Evolutionary conservation across 768 basidiomycete genomes (phyloP).

Genomic region (Phanerodontia chrysosporium): DNA sequence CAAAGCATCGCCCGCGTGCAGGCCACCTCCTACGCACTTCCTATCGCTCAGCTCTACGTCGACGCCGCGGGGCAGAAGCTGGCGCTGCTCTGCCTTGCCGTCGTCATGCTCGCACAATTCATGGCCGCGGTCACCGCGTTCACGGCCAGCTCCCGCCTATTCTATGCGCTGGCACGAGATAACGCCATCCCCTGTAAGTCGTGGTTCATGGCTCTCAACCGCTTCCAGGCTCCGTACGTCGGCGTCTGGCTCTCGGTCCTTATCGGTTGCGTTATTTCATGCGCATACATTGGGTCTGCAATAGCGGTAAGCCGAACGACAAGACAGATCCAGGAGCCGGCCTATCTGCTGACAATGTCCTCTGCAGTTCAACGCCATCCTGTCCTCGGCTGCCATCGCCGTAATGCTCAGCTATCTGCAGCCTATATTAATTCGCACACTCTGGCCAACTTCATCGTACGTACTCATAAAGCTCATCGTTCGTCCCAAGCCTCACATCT

Average conservation of each 20-base stretch:
- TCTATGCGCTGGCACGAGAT: conserved; percentile 55
- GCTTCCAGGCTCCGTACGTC: conserved; percentile 49
- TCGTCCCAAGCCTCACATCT: too few species aligned
- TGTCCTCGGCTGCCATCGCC: conserved; percentile 52
- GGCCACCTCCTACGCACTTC: conserved; percentile 48
- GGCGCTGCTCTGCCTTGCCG: conserved; percentile 46
- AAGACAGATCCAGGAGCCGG: not conserved
- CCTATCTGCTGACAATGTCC: not conserved
- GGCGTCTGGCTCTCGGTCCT: conserved; percentile 54
- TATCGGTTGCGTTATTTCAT: conserved; percentile 50
- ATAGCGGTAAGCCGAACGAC: conserved; percentile 41
- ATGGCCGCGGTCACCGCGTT: conserved; percentile 56
- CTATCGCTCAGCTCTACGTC: conserved; percentile 54
- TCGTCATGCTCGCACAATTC: conserved; percentile 46
- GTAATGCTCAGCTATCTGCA: conserved; percentile 57
- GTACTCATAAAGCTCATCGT: too few species aligned
- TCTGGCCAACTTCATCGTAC: conserved; percentile 47
- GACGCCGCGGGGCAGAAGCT: conserved; percentile 47
- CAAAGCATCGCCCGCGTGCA: conserved; percentile 49
- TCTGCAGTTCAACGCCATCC: conserved; percentile 47
- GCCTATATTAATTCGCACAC: conserved; percentile 53
- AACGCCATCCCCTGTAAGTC: conserved; percentile 45
- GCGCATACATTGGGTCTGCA: conserved; percentile 53
- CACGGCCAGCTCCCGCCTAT: conserved; percentile 52
- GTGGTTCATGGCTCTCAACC: conserved; percentile 46